These are phyloP conservation scores for Penicillium sp. DNA, from an alignment of 2,329 filamentous ascomycete genomes.

Conservation along the genomic window DNA sequence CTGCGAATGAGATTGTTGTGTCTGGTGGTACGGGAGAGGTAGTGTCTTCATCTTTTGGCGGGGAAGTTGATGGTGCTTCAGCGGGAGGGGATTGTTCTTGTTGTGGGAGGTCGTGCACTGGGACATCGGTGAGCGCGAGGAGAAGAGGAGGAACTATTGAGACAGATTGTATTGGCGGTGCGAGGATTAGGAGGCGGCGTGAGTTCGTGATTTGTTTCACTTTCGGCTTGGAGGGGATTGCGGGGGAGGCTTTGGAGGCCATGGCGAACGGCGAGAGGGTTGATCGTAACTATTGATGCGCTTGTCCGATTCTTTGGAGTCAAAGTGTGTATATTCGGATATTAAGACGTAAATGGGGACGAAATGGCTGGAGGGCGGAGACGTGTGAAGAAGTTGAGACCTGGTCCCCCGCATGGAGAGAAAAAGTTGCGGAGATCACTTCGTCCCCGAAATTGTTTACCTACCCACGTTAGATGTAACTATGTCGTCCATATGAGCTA, in stretches of 20 bases:
- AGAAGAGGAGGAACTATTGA: conserved; percentile 39
- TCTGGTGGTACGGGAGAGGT: background rate
- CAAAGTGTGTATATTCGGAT: background rate
- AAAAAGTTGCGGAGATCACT: conserved; percentile 16
- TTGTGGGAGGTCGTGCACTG: conserved; percentile 24
- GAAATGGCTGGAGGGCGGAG: background rate
- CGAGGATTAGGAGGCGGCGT: conserved; percentile 44
- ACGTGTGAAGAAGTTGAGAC: background rate
- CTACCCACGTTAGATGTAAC: background rate
- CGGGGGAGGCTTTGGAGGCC: conserved; percentile 11
- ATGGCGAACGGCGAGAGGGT: background rate
- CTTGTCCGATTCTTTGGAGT: background rate
- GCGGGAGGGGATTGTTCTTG: conserved; percentile 2
- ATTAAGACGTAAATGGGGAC: no score
- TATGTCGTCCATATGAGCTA: background rate
- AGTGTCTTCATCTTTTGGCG: conserved; percentile 5
- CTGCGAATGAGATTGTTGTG: conserved; percentile 37
- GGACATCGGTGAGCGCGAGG: conserved; percentile 36
- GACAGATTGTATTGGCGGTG: conserved; percentile 36
- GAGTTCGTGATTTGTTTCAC: conserved; percentile 35
- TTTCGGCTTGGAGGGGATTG: conserved; percentile 8
- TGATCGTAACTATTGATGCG: background rate
- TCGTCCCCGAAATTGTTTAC: background rate
- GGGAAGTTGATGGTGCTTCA: background rate
- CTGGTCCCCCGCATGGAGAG: conserved; percentile 13